Base-by-base conservation (phyloP, 2,329 filamentous ascomycete species). In the Neofusicoccum parvum region DNA sequence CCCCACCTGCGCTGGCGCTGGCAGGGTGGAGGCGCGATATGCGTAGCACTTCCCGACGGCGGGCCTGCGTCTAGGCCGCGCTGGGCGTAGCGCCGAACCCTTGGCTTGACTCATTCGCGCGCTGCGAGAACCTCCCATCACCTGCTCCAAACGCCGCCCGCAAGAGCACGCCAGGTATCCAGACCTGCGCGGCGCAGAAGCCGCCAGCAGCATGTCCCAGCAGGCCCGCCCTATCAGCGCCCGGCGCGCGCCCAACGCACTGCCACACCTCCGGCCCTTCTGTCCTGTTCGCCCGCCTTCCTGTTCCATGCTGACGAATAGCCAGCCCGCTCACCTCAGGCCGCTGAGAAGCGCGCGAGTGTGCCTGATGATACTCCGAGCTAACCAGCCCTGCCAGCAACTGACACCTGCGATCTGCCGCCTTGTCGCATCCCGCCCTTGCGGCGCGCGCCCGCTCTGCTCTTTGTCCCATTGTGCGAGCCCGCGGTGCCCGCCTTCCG, bases 381-480 rank as follows among this genome's bases (percentile, higher is more conserved):
- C 62, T 64, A 64, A 54, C 62, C 62, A 64, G 62, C 62, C 62
- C 62, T 64, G 62, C 62, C 41, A 64, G 49, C 62, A 54, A 54
- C 50, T 64, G 62, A 64, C 62, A 64, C 62, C 62, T 54, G 62
- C 62, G 49, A 64, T 64, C 62, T 64, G 62, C 62, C 62, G 62
- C 62, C 62, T 64, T 64, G 62, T 64, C 62, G 62, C 62, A 64
- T 36, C 49, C 50, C 62, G 62, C 62, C 62, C 62, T 64, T 64
- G 60, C 60, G 60, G 60, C 60, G 60, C 60, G 41, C 48, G 62
- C 43, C 60, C 46, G 39, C 60, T 23, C 51, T 54, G 49, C 49
- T 65, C 62, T 65, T 65, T 65, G 62, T 65, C 62, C 62, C 51
- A 65, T 65, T 65, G 62, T 65, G 50, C 62, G 62, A 64, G 62